Evolutionary conservation across 805 yeast genomes (phyloP), one percentile per base, ranked within the genome.

Genomic region (Pichia insulana): DNA sequence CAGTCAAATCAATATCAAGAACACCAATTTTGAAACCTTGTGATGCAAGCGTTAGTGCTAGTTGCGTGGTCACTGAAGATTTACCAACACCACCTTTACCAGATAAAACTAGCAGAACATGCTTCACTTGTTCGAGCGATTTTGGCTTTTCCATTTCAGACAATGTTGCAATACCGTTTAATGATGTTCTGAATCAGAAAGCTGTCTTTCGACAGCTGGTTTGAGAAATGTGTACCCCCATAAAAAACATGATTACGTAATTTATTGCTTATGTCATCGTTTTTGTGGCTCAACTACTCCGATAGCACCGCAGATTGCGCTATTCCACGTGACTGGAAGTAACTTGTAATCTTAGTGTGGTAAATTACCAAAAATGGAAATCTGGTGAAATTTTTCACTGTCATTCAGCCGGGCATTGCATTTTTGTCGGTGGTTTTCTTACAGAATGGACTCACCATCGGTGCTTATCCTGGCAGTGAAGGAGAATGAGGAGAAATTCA

Each of bases 61-160:
- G 69, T 58, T 92, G 99, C 0, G 96, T 85, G 3, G 98, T 89
- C 2, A 92, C 88, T 0, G 97, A 87, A 11, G 96, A 87, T 59
- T 92, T 92, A 2, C 98, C 98, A 1, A 92, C 98, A 19, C 98
- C 97, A 25, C 97, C 97, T 61, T 88, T 88, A 1, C 97, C 99
- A 0, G 96, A 87, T 3, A 92, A 74, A 10, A 92, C 80, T 30
- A 92, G 69, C 3, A 88, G 58, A 4, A 92, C 78, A 58, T 90
- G 95, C 52, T 80, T 78, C 27, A 90, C 80, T 39, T 72, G 65
- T 20, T 47, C 45, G 22, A 61, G 36, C 2, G 64, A 57, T n/a
- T 45, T 48, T 7, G 67, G 61, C 32, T 39, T 42, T 18, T 58
- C 61, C 30, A 45, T 48, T 16, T 44, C 33, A 10, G 51, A 30